Evolutionary conservation across 306 rosid species (phyloP), one percentile per base, ranked within the genome.

Genomic region (Cucumis hystrix): DNA sequence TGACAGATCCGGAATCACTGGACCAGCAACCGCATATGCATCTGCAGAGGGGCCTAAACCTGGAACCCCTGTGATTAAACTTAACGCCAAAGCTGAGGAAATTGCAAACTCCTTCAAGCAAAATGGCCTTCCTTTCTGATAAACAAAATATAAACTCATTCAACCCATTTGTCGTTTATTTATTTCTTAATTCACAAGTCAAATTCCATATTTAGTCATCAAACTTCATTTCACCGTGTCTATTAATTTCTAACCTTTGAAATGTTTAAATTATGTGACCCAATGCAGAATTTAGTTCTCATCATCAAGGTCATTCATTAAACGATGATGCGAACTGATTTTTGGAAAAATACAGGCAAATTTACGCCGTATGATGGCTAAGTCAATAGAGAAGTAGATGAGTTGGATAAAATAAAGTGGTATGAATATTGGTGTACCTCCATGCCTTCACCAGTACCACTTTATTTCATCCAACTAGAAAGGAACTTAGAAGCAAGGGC

Each of bases 1-100:
- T 37, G 97, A 82, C 61, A 92, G 76, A 69, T 92, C 96, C 49
- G 97, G 82, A 79, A 95, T 75, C 71, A 65, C 91, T 2, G 91
- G 92, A 80, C 57, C 85, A 84, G 59, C 83, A 83, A 92, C 90
- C 12, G 91, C 97, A 54, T 80, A 57, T 66, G 96, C 98, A 85
- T 84, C 77, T 62, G 61, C 79, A 39, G 86, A 81, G 66, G 45
- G 78, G 11, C 83, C 93, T 63, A 89, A 80, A 51, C 91, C 61
- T 76, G 98, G 97, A 88, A 83, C 93, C 88, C 97, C 98, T 3
- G 93, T 88, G 18, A 95, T 57, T 70, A 95, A 85, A 56, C 96
- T 96, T 56, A 84, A 86, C 8, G 98, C 93, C 71, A 95, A 84
- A 57, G 93, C 97, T 58, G 88, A 56, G 51, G 98, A 90, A 80